Evolutionary conservation across 2,329 filamentous ascomycete genomes (phyloP), one percentile per base, ranked within the genome.

Genomic region (Elsinoe ampelina): DNA sequence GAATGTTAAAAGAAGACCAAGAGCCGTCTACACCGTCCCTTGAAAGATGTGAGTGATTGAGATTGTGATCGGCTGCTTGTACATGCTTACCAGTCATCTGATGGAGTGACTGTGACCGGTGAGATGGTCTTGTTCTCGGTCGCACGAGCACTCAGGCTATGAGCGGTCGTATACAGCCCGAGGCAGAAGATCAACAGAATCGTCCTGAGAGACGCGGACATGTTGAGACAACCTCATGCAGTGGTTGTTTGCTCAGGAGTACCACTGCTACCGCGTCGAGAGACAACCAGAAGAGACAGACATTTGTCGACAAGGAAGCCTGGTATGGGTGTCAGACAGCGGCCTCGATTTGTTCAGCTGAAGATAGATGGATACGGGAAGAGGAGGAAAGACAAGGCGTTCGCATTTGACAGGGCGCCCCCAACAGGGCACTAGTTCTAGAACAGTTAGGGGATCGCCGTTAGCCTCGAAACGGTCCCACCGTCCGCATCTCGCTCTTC

Each of bases 1-100:
- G 79, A 59, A 90, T 74, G 11, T 74, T 75, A 61, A 88, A 81
- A 5, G 84, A 81, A 13, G 85, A 89, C 87, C 87, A 91, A 60
- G 77, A 77, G 8, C 85, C 85, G 66, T 88, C 85, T 61, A 80
- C 76, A 48, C 83, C 83, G 60, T 80, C 77, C 81, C 80, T 83
- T 7, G 12, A 8, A n/a, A 15, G 10, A 10, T 47, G 43, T 61
- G 38, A 61, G 60, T 30, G 11, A 13, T 8, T 26, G 30, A 30
- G 26, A 30, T 30, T 38, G 12, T 15, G 20, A 2, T 4, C 11
- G 20, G 10, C 8, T 19, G 35, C 35, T 41, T 22, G 5, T 13
- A 4, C 5, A 39, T 17, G 22, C 54, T 35, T 15, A 48, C 54
- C 54, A 56, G 22, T 45, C 32, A 13, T 45, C 54, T 38, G 54